These are phyloP conservation scores for Venturia nashicola DNA, from an alignment of 2,329 filamentous ascomycete species.

Conservation along the genomic window DNA sequence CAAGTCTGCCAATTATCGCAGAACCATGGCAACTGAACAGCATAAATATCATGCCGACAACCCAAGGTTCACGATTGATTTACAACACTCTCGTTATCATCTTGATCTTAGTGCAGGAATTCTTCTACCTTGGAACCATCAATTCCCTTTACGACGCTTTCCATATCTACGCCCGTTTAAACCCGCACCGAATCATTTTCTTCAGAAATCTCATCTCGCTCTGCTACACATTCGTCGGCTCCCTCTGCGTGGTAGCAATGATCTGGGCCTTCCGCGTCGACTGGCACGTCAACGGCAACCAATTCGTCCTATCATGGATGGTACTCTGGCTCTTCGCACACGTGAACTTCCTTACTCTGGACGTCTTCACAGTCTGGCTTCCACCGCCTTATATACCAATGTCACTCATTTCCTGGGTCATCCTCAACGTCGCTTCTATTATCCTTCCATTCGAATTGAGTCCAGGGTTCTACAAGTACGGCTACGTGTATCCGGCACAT, in stretches of 20 bases:
- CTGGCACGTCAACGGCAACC: slow-evolving; percentile 28
- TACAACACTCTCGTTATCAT: slow-evolving; percentile 35
- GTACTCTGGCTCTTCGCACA: slow-evolving; percentile 16
- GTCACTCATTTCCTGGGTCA: slow-evolving; percentile 32
- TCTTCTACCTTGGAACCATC: slow-evolving; percentile 34
- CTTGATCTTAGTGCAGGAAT: slow-evolving; percentile 35
- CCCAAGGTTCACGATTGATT: slow-evolving; percentile 29
- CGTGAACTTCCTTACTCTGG: slow-evolving; percentile 32
- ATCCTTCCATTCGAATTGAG: slow-evolving; percentile 32
- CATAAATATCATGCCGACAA: slow-evolving; percentile 29
- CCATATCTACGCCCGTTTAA: slow-evolving; percentile 22
- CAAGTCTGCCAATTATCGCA: slow-evolving; percentile 18
- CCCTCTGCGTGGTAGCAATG: slow-evolving; percentile 27
- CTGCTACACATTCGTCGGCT: slow-evolving; percentile 28
- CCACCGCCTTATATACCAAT: slow-evolving; percentile 31
- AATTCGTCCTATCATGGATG: slow-evolving; percentile 34
- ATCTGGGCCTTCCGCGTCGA: slow-evolving; percentile 32
- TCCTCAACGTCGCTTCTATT: slow-evolving; percentile 30
- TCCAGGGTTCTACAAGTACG: slow-evolving; percentile 29
- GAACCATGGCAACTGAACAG: slow-evolving; percentile 26
- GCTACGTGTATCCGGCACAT: slow-evolving; percentile 29
- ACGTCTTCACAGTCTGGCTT: slow-evolving; percentile 31
- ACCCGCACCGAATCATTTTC: slow-evolving; percentile 18
- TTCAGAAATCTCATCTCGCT: slow-evolving; percentile 24
- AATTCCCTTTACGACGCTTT: slow-evolving; percentile 31